Evolutionary conservation across 805 yeast genomes (phyloP), one percentile per base, ranked within the genome.

Genomic region (Saccharomycopsis lassenensis): DNA sequence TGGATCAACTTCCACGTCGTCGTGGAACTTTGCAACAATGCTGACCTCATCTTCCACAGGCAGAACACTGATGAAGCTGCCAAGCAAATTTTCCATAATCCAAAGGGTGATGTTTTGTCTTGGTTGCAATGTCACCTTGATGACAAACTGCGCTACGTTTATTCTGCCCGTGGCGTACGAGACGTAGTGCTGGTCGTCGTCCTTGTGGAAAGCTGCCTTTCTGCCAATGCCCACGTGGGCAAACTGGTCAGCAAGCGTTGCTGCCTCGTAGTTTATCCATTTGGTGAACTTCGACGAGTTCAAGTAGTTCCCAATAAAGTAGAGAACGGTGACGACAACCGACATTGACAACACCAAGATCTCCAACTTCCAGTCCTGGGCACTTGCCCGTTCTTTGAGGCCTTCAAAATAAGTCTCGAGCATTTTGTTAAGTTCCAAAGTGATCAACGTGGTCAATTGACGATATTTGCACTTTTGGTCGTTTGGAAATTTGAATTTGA

Each of bases 91-190:
- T 58, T 91, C 96, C 57, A 76, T 57, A 12, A 69, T 24, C 69
- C 80, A 70, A 41, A 80, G 62, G 46, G 84, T 62, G 20, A 79
- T 49, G 58, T 87, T 89, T 55, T 84, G 87, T 63, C 97, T 78
- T 43, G 93, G 74, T 43, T 72, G 64, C 57, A 87, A 65, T 39
- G 67, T 69, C 54, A 86, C 65, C 44, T 68, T 72, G 31, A 78
- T 65, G 39, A 68, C 60, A 40, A 86, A 59, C 38, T 71, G 66
- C 42, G 74, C 74, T 43, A 91, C 68, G 55, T 84, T 78, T 41
- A 73, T 62, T 57, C 98, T 77, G 44, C 98, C 98, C 39, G 94
- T 71, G 29, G 95, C 94, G 55, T 84, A 91, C 24, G 82, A 64
- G 11, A 67, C 58, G 56, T 58, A 84, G 41, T 66, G 62, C 48